Conservation (phyloP, 352 stramenopile genomes). For the Pythium myriotylum region DNA sequence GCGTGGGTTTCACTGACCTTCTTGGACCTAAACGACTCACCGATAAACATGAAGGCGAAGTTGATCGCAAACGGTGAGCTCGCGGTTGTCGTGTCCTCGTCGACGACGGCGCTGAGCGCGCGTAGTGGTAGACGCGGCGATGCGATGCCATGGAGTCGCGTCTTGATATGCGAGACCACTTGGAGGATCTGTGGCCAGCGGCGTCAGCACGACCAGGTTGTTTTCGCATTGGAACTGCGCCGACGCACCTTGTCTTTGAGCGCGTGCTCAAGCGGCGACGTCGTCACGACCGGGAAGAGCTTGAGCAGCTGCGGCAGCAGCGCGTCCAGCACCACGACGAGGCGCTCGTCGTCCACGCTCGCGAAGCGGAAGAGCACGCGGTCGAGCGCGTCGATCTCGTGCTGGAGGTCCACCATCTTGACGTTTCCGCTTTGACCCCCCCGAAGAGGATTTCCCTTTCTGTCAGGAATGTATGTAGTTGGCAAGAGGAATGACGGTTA, state of each 20-base stretch:
- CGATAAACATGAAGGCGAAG: constrained; percentile 77
- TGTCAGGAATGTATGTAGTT: constrained; percentile 11
- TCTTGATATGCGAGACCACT: constrained; percentile 76
- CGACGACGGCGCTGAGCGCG: constrained; percentile 49
- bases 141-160: constrained; percentile 59
- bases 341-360: constrained; percentile 64
- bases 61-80: constrained; percentile 59
- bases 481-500: constrained; percentile 5
- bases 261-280: constrained; percentile 38
- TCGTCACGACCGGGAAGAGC: constrained; percentile 54
- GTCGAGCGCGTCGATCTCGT: constrained; percentile 69
- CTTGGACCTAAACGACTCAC: constrained; percentile 30
- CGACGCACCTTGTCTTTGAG: constrained; percentile 69
- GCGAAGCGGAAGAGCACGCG: constrained; percentile 80
- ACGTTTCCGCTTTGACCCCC: constrained; percentile 5
- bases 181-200: constrained; percentile 56
- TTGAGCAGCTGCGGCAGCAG: constrained; percentile 68
- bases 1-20: too few species aligned
- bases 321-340: constrained; percentile 61
- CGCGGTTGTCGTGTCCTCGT: neutral
- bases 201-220: too few species aligned
- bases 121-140: constrained; percentile 50
- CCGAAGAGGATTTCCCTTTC: constrained; percentile 1
- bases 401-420: constrained; percentile 34
- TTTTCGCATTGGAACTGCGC: neutral